These are phyloP conservation scores for Candida mesenterica DNA, from an alignment of 1,139 yeast genomes.

Conservation along the genomic window DNA sequence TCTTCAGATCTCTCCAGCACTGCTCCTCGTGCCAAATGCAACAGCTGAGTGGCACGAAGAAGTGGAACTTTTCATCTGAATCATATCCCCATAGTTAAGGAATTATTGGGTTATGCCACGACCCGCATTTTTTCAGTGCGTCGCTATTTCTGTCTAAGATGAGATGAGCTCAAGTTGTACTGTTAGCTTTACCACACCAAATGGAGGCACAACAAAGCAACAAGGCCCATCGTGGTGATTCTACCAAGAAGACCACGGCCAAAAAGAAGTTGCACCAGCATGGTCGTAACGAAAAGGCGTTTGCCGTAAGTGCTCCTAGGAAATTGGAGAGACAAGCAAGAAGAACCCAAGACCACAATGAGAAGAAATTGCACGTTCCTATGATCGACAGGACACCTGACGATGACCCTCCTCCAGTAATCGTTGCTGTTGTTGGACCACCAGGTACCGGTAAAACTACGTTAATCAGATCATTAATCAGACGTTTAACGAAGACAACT, in stretches of 20 bases:
- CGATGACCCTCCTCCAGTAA: constrained; percentile 95
- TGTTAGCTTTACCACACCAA: background rate
- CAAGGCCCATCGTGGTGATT: constrained; percentile 58
- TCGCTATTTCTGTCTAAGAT: background rate
- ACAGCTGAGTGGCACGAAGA: too few relatives aligned
- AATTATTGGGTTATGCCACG: too few relatives aligned
- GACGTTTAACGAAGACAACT: constrained; percentile 87
- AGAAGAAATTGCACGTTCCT: constrained; percentile 88
- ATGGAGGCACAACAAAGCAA: constrained; percentile 47
- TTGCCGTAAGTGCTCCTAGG: constrained; percentile 90
- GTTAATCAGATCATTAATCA: constrained; percentile 81
- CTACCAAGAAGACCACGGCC: constrained; percentile 57
- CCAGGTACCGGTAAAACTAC: constrained; percentile 99
- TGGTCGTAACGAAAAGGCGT: constrained; percentile 92
- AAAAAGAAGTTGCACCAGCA: constrained; percentile 87
- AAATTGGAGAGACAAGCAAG: constrained; percentile 82
- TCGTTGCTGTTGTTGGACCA: constrained; percentile 97
- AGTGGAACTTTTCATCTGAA: too few relatives aligned
- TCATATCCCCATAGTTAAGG: too few relatives aligned
- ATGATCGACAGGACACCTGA: constrained; percentile 98
- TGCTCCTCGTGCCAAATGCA: too few relatives aligned
- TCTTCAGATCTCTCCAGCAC: too few relatives aligned
- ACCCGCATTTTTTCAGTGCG: too few relatives aligned
- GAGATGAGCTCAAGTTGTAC: constrained; percentile 4
- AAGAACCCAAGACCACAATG: constrained; percentile 83